These are phyloP conservation scores for Podaxis carcinomalis DNA, from an alignment of 768 basidiomycete species.

Conservation along the genomic window DNA sequence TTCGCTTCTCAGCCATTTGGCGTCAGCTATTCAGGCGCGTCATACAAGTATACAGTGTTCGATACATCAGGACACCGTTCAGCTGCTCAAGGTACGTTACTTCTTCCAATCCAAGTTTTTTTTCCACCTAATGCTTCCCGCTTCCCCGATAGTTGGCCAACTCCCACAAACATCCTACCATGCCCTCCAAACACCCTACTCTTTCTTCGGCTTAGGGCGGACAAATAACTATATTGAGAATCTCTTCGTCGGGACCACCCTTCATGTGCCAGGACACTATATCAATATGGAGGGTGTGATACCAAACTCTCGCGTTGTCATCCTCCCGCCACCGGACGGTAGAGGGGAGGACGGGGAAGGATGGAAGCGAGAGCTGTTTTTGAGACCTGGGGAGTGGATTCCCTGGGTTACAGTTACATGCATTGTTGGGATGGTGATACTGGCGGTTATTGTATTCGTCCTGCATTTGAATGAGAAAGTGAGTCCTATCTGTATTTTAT, in stretches of 20 bases:
- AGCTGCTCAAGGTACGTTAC: slow-evolving; percentile 74
- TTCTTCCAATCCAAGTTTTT: neutral
- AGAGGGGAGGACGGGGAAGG: slow-evolving; percentile 47
- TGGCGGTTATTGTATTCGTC: slow-evolving; percentile 81
- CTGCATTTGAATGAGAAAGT: slow-evolving; percentile 94
- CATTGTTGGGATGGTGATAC: slow-evolving; percentile 61
- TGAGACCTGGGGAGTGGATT: slow-evolving; percentile 96
- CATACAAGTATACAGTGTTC: slow-evolving; percentile 95
- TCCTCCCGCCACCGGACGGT: slow-evolving; percentile 49
- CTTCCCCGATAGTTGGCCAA: slow-evolving; percentile 64
- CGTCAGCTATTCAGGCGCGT: slow-evolving; percentile 90
- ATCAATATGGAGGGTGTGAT: slow-evolving; percentile 97
- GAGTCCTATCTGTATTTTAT: slow-evolving; percentile 19
- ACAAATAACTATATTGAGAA: slow-evolving; percentile 99
- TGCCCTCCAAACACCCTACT: slow-evolving; percentile 84
- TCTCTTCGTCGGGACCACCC: slow-evolving; percentile 90
- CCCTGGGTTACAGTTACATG: slow-evolving; percentile 95
- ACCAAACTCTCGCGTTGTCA: slow-evolving; percentile 96
- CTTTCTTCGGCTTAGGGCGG: slow-evolving; percentile 94
- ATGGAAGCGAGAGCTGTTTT: slow-evolving; percentile 88
- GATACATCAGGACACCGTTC: slow-evolving; percentile 86
- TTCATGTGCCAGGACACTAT: slow-evolving; percentile 64
- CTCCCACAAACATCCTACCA: slow-evolving; percentile 93
- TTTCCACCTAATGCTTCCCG: slow-evolving; percentile 7
- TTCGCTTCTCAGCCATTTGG: slow-evolving; percentile 72